phyloP scores from a whole-genome alignment of 768 basidiomycete genomes.

The Amanita inopinata region DNA sequence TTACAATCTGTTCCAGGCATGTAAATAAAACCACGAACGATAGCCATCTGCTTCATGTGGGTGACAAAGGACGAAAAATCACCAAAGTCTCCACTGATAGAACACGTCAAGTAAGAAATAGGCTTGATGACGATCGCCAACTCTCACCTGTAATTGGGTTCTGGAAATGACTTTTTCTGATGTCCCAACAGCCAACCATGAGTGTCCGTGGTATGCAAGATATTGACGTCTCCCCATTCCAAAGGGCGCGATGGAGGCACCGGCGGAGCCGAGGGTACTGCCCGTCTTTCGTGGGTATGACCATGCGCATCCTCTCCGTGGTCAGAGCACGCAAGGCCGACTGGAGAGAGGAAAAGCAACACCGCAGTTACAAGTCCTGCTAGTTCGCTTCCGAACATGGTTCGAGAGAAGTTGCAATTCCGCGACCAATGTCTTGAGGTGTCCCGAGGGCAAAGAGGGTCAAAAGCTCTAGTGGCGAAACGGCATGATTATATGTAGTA shows the following conservation, averaged over 20 bases:
- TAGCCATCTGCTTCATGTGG: constrained; percentile 71
- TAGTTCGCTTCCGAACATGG: too few species aligned
- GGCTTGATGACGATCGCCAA: neutral
- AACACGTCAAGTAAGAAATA: neutral
- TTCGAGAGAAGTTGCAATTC: too few species aligned
- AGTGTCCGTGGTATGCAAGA: constrained; percentile 80
- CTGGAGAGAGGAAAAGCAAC: neutral
- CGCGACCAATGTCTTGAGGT: too few species aligned
- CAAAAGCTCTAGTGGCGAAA: too few species aligned
- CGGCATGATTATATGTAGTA: too few species aligned
- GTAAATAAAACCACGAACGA: constrained; percentile 23
- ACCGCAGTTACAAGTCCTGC: neutral
- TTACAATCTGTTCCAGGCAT: neutral
- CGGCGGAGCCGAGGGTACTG: constrained; percentile 31
- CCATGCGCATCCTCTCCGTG: constrained; percentile 17
- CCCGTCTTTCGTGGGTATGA: constrained; percentile 25
- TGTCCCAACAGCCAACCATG: constrained; percentile 72
- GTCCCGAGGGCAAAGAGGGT: too few species aligned
- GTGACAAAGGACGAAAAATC: constrained; percentile 81
- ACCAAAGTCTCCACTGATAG: constrained; percentile 37
- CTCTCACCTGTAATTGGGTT: constrained; percentile 63
- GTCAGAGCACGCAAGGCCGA: constrained; percentile 18
- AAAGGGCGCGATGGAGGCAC: constrained; percentile 56
- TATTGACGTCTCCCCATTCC: constrained; percentile 84
- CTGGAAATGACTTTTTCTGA: constrained; percentile 61